A percentile compares a stretch with the other conserved stretches of the same genome.
Conservation (phyloP, 192 early-diverging fungal genomes). For the Coemansia sp. region DNA sequence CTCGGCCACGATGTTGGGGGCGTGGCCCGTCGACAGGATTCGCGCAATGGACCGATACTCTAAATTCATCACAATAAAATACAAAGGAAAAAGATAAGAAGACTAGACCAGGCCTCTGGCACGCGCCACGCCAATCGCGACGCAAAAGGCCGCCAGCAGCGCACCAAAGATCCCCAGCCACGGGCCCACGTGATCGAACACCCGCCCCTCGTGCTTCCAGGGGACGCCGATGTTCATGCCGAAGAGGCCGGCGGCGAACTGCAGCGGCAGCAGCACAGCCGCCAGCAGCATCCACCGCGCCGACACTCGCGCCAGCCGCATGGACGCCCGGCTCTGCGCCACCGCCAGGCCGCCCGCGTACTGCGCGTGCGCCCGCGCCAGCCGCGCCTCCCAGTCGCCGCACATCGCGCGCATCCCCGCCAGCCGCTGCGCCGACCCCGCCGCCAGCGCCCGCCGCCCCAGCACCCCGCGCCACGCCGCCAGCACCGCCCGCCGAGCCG, state of each 20-base stretch:
- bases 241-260: constrained; percentile 61
- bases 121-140: constrained; percentile 18
- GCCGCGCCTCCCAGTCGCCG: constrained; percentile 70
- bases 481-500: constrained; percentile 70
- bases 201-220: constrained; percentile 33
- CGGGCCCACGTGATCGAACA: constrained; percentile 16
- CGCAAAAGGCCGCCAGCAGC: constrained; percentile 31
- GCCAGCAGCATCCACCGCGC: constrained; percentile 27
- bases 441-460: constrained; percentile 58
- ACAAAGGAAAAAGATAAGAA: background rate
- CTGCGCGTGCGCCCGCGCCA: constrained; percentile 73
- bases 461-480: constrained; percentile 62
- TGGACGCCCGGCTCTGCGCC: constrained; percentile 58
- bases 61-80: constrained; percentile 3
- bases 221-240: constrained; percentile 68
- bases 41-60: constrained; percentile 17
- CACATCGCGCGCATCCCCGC: constrained; percentile 67
- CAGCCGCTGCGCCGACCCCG: constrained; percentile 24
- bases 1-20: constrained; percentile 24
- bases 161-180: constrained; percentile 62
- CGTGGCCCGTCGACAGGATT: constrained; percentile 16
- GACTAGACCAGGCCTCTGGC: constrained; percentile 3
- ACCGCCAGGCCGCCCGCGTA: constrained; percentile 80
- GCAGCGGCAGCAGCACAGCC: constrained; percentile 57
- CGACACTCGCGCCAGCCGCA: constrained; percentile 42